Evolutionary conservation across 306 rosid genomes (phyloP).

Genomic region (Abrus pulchellus): DNA sequence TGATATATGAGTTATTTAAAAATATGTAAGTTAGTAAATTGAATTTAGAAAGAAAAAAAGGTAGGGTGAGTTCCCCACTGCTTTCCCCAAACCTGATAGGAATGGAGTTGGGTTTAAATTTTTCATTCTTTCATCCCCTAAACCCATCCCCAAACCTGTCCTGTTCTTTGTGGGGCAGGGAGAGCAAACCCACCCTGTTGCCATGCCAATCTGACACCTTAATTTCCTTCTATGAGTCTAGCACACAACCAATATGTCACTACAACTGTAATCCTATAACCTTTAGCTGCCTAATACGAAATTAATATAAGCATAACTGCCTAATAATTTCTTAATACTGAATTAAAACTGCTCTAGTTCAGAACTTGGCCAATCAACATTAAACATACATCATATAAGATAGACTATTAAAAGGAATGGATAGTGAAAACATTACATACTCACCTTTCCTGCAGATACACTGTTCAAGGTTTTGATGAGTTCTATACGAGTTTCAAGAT

Average conservation of each 20-base stretch:
- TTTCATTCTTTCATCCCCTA: neutral
- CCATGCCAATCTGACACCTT: neutral
- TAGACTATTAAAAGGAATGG: neutral
- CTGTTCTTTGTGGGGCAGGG: too few relatives aligned
- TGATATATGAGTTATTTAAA: too few relatives aligned
- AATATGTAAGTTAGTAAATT: too few relatives aligned
- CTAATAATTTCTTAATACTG: neutral
- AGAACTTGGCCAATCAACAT: neutral
- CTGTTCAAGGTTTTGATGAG: conserved; percentile 79
- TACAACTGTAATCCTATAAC: neutral
- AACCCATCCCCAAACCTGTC: too few relatives aligned
- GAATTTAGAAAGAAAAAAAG: too few relatives aligned
- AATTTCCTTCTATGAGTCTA: neutral
- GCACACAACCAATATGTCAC: neutral
- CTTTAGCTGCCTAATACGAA: neutral
- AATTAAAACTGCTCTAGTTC: neutral
- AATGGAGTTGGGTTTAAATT: too few relatives aligned
- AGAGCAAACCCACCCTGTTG: neutral
- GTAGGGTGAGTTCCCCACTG: too few relatives aligned
- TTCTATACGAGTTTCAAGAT: conserved; percentile 74
- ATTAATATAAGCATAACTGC: neutral
- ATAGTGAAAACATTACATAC: conserved; percentile 10
- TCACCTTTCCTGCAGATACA: conserved; percentile 91
- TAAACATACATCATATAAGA: neutral
- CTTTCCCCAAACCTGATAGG: too few relatives aligned